These are phyloP conservation scores for Trichaptum fuscoviolaceum DNA, from an alignment of 768 basidiomycete genomes.

Conservation along the genomic window DNA sequence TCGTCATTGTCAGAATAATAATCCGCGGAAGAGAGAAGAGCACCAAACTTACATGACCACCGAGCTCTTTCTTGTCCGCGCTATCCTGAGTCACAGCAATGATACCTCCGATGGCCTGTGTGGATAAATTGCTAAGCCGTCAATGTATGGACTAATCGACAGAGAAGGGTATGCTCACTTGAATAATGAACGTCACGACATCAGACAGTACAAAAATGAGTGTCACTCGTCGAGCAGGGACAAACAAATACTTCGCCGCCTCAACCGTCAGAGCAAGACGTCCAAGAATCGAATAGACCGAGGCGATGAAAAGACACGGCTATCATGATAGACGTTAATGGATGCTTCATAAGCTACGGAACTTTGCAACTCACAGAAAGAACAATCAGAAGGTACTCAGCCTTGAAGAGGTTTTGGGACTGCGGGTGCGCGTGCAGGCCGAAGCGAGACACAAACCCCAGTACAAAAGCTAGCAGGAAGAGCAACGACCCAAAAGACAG, in stretches of 20 bases:
- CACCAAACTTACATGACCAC: background rate
- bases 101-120: background rate
- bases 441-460: slow-evolving; percentile 20
- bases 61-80: background rate
- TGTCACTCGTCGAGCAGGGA: slow-evolving; percentile 22
- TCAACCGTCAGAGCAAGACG: slow-evolving; percentile 18
- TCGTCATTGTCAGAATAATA: background rate
- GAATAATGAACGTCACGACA: slow-evolving; percentile 22
- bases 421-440: slow-evolving; percentile 18
- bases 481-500: background rate
- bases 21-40: background rate
- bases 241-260: slow-evolving; percentile 17
- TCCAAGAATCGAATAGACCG: slow-evolving; percentile 28
- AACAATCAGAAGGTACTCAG: slow-evolving; percentile 20
- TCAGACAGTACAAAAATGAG: slow-evolving; percentile 24
- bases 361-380: slow-evolving; percentile 13
- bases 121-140: background rate
- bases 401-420: slow-evolving; percentile 16
- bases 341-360: background rate
- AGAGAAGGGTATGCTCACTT: slow-evolving; percentile 14
- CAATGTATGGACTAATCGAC: background rate
- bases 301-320: slow-evolving; percentile 27
- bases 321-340: slow-evolving; percentile 7
- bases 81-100: background rate
- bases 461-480: slow-evolving; percentile 14